Conservation (phyloP, 768 basidiomycete genomes). For the Macrolepiota dolichaula region DNA sequence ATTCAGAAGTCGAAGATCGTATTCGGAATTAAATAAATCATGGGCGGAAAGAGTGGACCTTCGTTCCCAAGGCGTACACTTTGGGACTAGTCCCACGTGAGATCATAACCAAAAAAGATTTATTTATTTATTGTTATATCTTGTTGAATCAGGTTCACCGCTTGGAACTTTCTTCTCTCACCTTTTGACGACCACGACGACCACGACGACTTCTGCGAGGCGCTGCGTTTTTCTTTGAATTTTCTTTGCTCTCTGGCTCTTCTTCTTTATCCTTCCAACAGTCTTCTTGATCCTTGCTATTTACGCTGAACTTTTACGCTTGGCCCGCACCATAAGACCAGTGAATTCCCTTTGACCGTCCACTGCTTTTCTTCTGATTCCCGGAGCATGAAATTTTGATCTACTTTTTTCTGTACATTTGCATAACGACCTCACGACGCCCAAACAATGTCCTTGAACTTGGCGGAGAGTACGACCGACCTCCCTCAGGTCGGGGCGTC, state of each 20-base stretch:
- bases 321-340: neutral
- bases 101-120: slow-evolving; percentile 7
- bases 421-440: slow-evolving; percentile 15
- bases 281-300: neutral
- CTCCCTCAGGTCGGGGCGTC: slow-evolving; percentile 3
- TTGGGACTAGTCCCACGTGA: slow-evolving; percentile 7
- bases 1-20: neutral
- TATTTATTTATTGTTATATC: slow-evolving; percentile 13
- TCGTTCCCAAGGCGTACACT: neutral
- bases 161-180: slow-evolving; percentile 12
- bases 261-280: neutral
- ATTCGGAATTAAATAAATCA: neutral
- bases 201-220: slow-evolving; percentile 17
- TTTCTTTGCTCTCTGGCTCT: neutral
- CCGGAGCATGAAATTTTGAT: slow-evolving; percentile 30
- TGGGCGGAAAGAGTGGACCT: neutral
- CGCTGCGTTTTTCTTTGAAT: neutral
- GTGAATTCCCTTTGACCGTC: neutral
- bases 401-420: slow-evolving; percentile 11
- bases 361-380: slow-evolving; percentile 7
- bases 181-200: slow-evolving; percentile 18
- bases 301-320: neutral
- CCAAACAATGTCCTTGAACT: slow-evolving; percentile 4
- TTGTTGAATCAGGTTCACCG: slow-evolving; percentile 11
- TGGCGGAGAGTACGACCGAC: neutral